Evolutionary conservation across 371 early-diverging fungal species (phyloP).

Genomic region (Mucor lusitanicus): DNA sequence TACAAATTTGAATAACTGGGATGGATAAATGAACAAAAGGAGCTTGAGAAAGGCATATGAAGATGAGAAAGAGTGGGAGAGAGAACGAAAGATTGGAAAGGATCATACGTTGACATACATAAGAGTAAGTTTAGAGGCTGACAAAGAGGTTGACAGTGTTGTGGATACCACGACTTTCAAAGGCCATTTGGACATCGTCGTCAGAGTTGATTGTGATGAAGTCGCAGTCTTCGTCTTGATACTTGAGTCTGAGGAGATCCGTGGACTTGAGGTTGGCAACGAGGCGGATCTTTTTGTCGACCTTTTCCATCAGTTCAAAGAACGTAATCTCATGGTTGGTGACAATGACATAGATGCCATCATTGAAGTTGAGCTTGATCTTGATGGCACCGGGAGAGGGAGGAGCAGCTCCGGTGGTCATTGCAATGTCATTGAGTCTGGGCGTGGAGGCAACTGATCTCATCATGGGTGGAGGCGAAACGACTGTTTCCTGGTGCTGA

Average conservation of each 20-base stretch:
- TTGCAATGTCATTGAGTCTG: constrained; percentile 14
- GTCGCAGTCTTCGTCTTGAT: constrained; percentile 92
- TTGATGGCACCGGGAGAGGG: constrained; percentile 52
- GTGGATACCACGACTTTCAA: constrained; percentile 64
- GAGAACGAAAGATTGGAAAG: constrained; percentile 7
- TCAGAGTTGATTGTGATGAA: constrained; percentile 81
- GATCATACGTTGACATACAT: background rate
- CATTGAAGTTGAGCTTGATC: constrained; percentile 82
- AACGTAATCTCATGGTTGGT: constrained; percentile 71
- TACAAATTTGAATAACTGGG: constrained; percentile 5
- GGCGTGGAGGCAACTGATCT: constrained; percentile 38
- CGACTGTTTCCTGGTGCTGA: background rate
- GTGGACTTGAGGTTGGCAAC: constrained; percentile 57
- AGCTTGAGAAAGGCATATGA: background rate
- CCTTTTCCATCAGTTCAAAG: constrained; percentile 72
- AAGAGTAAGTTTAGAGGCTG: constrained; percentile 18
- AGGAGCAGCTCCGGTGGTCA: constrained; percentile 15
- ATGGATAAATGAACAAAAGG: background rate
- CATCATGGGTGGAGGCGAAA: constrained; percentile 16
- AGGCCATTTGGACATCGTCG: constrained; percentile 90
- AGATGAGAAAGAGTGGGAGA: background rate
- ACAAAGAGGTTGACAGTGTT: constrained; percentile 39
- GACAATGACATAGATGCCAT: constrained; percentile 84
- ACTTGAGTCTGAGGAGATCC: constrained; percentile 70
- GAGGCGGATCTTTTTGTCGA: constrained; percentile 85